phyloP scores from a whole-genome alignment of 768 basidiomycete genomes.

The Lactarius hatsudake region DNA sequence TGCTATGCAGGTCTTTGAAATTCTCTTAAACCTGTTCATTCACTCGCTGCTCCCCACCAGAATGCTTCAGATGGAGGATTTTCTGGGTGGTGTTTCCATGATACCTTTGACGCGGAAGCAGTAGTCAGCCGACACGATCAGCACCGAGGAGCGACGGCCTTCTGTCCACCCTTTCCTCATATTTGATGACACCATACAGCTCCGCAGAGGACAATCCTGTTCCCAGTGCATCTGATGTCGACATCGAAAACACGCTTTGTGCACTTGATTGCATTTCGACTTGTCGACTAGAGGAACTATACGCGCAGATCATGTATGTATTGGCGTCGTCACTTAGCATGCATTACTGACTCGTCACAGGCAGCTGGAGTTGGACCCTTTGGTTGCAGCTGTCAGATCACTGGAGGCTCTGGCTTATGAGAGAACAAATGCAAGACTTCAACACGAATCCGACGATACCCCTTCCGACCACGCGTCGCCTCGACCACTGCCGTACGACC shows the following conservation, averaged over 20 bases:
- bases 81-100: conserved; percentile 89
- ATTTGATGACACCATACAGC: conserved; percentile 93
- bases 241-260: conserved; percentile 91
- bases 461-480: conserved; percentile 39
- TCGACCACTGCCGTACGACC: conserved; percentile 80
- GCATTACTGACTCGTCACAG: conserved; percentile 38
- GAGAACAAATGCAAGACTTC: conserved; percentile 75
- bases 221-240: conserved; percentile 84
- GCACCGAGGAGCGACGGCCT: conserved; percentile 80
- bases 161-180: conserved; percentile 90
- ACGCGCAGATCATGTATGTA: conserved; percentile 82
- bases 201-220: conserved; percentile 70
- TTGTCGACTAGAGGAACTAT: conserved; percentile 91
- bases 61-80: conserved; percentile 98
- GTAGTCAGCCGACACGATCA: conserved; percentile 54
- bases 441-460: conserved; percentile 65
- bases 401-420: conserved; percentile 90
- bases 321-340: conserved; percentile 2
- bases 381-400: conserved; percentile 81
- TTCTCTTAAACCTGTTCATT: conserved; percentile 94
- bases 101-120: conserved; percentile 80
- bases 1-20: conserved; percentile 82
- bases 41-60: conserved; percentile 86
- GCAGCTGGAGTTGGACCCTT: conserved; percentile 72
- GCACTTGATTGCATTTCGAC: conserved; percentile 94